These are phyloP conservation scores for Colletotrichum theobromicola DNA, from an alignment of 2,329 filamentous ascomycete species.

Conservation along the genomic window DNA sequence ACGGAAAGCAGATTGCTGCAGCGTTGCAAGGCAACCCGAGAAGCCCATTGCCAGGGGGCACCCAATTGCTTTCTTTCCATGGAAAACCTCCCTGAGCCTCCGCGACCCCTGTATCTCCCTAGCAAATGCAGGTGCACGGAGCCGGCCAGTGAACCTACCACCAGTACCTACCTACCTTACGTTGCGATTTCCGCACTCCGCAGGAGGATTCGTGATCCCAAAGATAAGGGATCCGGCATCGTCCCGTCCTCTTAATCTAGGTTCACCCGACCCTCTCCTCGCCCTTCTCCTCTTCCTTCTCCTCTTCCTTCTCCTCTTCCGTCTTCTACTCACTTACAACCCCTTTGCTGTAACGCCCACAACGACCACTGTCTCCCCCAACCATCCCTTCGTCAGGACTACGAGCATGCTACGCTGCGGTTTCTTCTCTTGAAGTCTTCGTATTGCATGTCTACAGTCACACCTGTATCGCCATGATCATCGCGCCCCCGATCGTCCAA, in stretches of 20 bases:
- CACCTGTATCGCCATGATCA: slow-evolving; percentile 4
- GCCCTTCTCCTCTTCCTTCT: not conserved
- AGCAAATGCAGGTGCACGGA: not conserved
- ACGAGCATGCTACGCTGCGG: not conserved
- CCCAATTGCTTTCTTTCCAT: not conserved
- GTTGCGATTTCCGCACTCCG: not conserved
- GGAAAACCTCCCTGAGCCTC: not conserved
- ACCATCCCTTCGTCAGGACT: not conserved
- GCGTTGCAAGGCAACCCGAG: not conserved
- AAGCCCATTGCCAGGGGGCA: not conserved
- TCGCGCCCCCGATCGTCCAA: slow-evolving; percentile 10
- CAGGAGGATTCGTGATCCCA: slow-evolving; percentile 3
- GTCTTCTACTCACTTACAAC: not conserved
- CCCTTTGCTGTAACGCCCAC: not conserved
- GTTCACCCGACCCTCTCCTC: not conserved
- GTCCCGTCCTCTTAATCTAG: not conserved
- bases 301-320: not conserved
- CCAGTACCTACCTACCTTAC: not conserved
- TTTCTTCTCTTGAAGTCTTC: not conserved
- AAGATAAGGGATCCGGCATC: slow-evolving; percentile 15
- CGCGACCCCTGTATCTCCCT: not conserved
- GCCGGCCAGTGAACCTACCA: not conserved
- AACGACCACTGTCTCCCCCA: not conserved
- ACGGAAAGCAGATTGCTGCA: not conserved
- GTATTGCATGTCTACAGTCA: not conserved